Evolutionary conservation across 2,329 filamentous ascomycete genomes (phyloP), one percentile per base, ranked within the genome.

Genomic region (Colletotrichum eremochloae): DNA sequence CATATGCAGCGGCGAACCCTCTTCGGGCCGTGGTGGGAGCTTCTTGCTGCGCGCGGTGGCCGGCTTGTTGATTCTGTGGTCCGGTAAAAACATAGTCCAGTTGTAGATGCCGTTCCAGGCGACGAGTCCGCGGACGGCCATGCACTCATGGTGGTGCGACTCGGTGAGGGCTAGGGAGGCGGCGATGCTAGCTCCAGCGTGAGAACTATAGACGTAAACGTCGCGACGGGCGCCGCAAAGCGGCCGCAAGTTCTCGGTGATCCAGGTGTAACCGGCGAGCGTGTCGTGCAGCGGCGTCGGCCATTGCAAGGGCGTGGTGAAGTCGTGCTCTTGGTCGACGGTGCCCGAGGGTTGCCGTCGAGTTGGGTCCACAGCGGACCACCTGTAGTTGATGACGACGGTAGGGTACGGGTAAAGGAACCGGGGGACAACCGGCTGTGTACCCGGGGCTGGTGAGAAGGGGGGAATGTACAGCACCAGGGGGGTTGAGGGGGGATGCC

Each of bases 71-170:
- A 85, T 79, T 8, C 82, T 83, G 69, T 90, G 87, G 74, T 87
- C 84, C 0, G 87, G 86, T 14, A 90, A 82, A 71, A 91, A 88
- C 78, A 84, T 87, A 68, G 88, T 89, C 90, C 90, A 92, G 80
- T 92, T 87, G 80, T 90, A 92, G 70, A 92, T 84, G 53, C 89
- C 90, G 74, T 92, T 89, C 79, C 87, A 87, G 9, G 86, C 84
- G 20, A 89, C 80, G 42, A 90, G 78, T 9, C 89, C 89, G 12
- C 87, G 84, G 55, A 91, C 82, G 50, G 82, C 83, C 76, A 88
- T 83, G 42, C 76, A 79, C 18, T 80, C 76, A 66, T 86, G 81
- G 2, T 80, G 75, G 56, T 84, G 82, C 1, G 85, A 81, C 77
- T 91, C 88, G 2, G 89, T 91, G 55, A 92, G 79, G 11, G 89